phyloP scores from a whole-genome alignment of 352 stramenopile genomes.

The Globisporangium mamillatum region DNA sequence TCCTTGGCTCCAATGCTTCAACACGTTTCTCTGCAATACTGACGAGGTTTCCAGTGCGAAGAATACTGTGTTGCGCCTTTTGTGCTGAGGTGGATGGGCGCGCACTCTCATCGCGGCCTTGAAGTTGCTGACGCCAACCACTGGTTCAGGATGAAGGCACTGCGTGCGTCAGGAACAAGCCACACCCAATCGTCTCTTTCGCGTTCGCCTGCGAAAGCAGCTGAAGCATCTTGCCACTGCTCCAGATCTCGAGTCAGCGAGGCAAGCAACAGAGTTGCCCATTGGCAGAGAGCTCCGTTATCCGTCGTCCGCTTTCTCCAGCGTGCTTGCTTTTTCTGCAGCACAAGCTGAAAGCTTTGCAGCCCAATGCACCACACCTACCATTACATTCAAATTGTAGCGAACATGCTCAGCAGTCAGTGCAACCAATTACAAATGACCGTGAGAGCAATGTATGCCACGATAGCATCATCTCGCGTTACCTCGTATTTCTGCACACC shows the following conservation, averaged over 20 bases:
- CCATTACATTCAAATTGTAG: not conserved
- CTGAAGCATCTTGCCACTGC: conserved; percentile 25
- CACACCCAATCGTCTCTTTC: conserved; percentile 23
- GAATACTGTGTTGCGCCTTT: not conserved
- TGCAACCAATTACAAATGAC: not conserved
- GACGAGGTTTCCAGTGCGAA: not conserved
- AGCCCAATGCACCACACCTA: conserved; percentile 50
- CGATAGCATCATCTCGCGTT: not conserved
- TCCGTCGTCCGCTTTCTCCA: conserved; percentile 14
- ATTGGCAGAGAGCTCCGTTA: conserved; percentile 1
- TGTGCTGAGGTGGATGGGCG: not conserved
- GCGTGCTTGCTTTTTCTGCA: conserved; percentile 19
- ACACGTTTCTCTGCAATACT: not conserved
- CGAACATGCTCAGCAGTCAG: not conserved
- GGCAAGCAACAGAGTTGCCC: conserved; percentile 6
- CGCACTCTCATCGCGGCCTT: not conserved
- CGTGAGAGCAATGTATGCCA: not conserved
- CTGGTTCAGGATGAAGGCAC: conserved; percentile 25
- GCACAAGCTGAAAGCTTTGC: conserved; percentile 33
- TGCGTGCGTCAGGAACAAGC: conserved; percentile 30
- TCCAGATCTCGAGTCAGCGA: not conserved
- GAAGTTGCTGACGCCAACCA: conserved; percentile 14
- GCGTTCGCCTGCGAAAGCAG: conserved; percentile 12
- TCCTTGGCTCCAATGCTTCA: not conserved
- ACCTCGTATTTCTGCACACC: conserved; percentile 13